Base-by-base conservation (phyloP, 768 basidiomycete genomes). In the Leccinum ochraceum region DNA sequence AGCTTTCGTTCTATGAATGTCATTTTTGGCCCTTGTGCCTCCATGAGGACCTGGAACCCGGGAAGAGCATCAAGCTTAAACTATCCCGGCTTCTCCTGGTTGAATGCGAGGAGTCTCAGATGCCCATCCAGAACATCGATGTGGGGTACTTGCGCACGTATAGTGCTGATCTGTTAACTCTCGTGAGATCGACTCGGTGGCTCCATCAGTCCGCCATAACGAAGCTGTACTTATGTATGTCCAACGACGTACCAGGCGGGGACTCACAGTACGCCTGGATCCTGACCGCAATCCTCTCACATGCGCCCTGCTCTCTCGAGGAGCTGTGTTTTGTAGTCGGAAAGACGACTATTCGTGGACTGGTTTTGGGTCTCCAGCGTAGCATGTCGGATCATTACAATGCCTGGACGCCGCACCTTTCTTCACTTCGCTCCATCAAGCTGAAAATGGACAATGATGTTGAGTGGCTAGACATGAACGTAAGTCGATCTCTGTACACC, bases 1-100 rank as follows among this genome's bases (percentile, higher is more conserved):
- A 53, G 10, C 56, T 71, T 2, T 37, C 52, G 13, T 73, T 71
- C 28, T 0, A 44, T 1, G 0, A 0, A 2, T 67, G 67, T 50
- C 0, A 1, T 13, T 48, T 48, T 22, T 7, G 2, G 22, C 46
- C 17, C 17, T 9, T 39, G 34, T 34, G 5, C 34, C 6, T 0
- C 34, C 13, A 4, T 36, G 13, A 5, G 6, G 34, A 36, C 9
- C 3, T n/a, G 20, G 22, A 49, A 10, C 13, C 48, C 48, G 22
- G 13, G 48, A 22, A 49, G 22, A 24, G 20, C 10, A 48, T 48
- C 20, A n/a, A 48, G 13, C 20, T 49, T 17, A n/a, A 13, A 9
- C 22, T 49, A 2, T 24, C 11, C 10, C 20, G 4, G 16, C 22
- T 49, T 11, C 3, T 4, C 22, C 20, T 49, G 48, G n/a, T 24